Percentiles rank a stretch among this genome's conserved stretches.
These are phyloP conservation scores for Xylaria acuta DNA, from an alignment of 495 filamentous ascomycete species.

Conservation along the genomic window DNA sequence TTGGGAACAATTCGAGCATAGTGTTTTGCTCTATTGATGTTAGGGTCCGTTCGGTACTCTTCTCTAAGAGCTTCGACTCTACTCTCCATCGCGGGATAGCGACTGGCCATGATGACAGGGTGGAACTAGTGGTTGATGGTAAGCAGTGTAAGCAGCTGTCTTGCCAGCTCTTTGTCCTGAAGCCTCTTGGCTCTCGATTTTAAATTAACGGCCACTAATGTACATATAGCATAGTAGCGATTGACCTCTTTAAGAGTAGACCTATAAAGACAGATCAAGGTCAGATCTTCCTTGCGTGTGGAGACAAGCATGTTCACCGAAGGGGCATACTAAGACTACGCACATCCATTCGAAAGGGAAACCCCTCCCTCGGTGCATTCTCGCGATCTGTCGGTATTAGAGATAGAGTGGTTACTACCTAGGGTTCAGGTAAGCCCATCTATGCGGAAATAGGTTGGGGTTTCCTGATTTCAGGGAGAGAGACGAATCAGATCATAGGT, in stretches of 20 bases:
- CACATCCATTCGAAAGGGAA: background rate
- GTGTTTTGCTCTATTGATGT: slow-evolving; percentile 43
- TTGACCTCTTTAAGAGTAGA: background rate
- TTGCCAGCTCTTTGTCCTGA: background rate
- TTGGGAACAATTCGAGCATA: slow-evolving; percentile 37
- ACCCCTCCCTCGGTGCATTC: slow-evolving; percentile 25
- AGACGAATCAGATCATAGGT: background rate
- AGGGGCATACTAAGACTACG: background rate
- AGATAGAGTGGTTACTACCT: slow-evolving; percentile 15
- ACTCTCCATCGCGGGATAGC: background rate
- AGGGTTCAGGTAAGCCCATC: background rate
- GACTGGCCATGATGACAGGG: slow-evolving; percentile 12
- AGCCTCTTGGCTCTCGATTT: background rate
- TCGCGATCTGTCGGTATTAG: slow-evolving; percentile 21
- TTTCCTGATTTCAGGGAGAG: background rate
- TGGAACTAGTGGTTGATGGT: background rate
- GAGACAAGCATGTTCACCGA: slow-evolving; percentile 2
- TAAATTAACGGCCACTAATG: background rate
- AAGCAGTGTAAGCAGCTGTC: background rate
- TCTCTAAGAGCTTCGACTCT: slow-evolving; percentile 32
- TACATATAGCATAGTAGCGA: background rate
- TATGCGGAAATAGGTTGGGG: background rate
- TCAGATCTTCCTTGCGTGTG: background rate
- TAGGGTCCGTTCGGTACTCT: slow-evolving; percentile 45
- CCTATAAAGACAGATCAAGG: background rate